Percentiles rank a stretch among this genome's conserved stretches.
Evolutionary conservation across 345 rosid species (phyloP).

Genomic region (Corchorus olitorius): DNA sequence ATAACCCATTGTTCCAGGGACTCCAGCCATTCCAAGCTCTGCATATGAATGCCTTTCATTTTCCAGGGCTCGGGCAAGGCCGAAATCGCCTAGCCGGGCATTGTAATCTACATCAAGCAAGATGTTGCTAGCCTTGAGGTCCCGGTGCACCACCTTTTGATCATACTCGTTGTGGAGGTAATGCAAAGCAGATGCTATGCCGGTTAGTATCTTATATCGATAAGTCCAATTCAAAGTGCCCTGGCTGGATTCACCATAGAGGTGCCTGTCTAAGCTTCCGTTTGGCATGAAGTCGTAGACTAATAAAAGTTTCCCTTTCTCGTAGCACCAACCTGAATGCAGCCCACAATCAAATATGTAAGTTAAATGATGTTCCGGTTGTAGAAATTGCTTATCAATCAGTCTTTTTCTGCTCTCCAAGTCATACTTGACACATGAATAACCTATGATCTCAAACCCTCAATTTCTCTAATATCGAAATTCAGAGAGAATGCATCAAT

Average conservation of each 20-base stretch:
- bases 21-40: slow-evolving; percentile 41
- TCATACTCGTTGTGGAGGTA: slow-evolving; percentile 65
- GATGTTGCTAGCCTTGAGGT: slow-evolving; percentile 66
- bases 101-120: slow-evolving; percentile 53
- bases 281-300: slow-evolving; percentile 67
- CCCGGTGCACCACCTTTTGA: slow-evolving; percentile 58
- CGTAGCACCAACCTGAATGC: slow-evolving; percentile 54
- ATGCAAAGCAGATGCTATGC: slow-evolving; percentile 51
- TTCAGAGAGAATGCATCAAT: too few relatives aligned
- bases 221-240: slow-evolving; percentile 34
- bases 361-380: not conserved
- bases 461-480: too few relatives aligned
- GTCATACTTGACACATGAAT: too few relatives aligned
- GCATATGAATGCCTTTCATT: slow-evolving; percentile 51
- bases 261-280: slow-evolving; percentile 52
- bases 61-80: slow-evolving; percentile 53
- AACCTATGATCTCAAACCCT: too few relatives aligned
- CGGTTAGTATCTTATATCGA: slow-evolving; percentile 46
- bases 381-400: not conserved
- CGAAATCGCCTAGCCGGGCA: slow-evolving; percentile 62
- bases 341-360: not conserved
- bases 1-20: slow-evolving; percentile 53
- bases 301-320: slow-evolving; percentile 45
- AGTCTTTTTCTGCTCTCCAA: not conserved
- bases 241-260: slow-evolving; percentile 31